Evolutionary conservation across 345 rosid species (phyloP).

Genomic region (Orychophragmus violaceus): DNA sequence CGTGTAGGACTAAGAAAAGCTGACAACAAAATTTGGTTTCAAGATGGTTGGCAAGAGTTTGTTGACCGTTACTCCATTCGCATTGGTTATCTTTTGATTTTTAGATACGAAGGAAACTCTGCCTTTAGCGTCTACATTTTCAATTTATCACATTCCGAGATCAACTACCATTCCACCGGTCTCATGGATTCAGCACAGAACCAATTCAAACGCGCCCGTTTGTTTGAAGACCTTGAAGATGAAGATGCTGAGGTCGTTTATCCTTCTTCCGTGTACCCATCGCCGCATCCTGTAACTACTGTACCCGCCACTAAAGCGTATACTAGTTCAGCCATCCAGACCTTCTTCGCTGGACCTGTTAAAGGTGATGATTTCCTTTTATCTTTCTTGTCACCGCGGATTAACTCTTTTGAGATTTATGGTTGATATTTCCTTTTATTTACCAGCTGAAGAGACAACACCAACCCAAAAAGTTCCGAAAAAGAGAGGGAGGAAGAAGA

Average conservation of each 20-base stretch:
- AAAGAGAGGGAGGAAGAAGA: conserved; percentile 65
- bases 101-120: conserved; percentile 82
- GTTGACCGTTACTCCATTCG: conserved; percentile 66
- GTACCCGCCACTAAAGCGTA: conserved; percentile 33
- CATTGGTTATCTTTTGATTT: conserved; percentile 70
- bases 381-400: neutral
- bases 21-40: conserved; percentile 71
- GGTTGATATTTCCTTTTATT: neutral
- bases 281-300: conserved; percentile 22
- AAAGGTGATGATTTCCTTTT: conserved; percentile 13
- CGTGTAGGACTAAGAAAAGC: conserved; percentile 69
- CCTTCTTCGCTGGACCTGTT: conserved; percentile 39
- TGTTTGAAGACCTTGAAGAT: conserved; percentile 72
- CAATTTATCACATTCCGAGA: conserved; percentile 64
- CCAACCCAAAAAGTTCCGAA: conserved; percentile 36
- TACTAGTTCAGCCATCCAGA: conserved; percentile 48
- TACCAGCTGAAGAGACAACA: conserved; percentile 37
- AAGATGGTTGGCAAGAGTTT: conserved; percentile 82
- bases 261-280: conserved; percentile 26
- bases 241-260: conserved; percentile 43
- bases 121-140: conserved; percentile 69
- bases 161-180: conserved; percentile 50
- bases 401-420: neutral
- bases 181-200: conserved; percentile 33
- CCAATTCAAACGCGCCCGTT: conserved; percentile 53